Evolutionary conservation across 768 basidiomycete genomes (phyloP), one percentile per base, ranked within the genome.

Genomic region (Suillus fuscotomentosus): DNA sequence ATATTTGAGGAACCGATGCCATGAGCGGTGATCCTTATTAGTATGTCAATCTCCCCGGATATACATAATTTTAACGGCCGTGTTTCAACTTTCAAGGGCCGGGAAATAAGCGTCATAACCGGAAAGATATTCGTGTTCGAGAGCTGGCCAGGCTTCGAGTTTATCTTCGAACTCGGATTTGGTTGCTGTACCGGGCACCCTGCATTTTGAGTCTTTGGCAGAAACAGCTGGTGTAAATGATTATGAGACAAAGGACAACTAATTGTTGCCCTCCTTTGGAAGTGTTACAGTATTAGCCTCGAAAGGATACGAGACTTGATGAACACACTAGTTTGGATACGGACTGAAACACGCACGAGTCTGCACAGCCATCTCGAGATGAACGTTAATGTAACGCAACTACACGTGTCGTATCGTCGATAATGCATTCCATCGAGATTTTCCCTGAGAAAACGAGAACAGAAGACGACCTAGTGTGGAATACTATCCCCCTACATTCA

Each of bases 51-150:
- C 27, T 39, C 54, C 36, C 54, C 34, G 22, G n/a, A 56, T 38
- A 56, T 42, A 59, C 27, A 59, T 42, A 41, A 57, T 20, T 57
- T 39, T 20, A 24, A 57, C 39, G 6, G 57, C 57, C 57, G 41
- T 53, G 31, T 53, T 34, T 34, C 53, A 34, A 31, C 17, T 53
- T 34, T 34, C 53, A 34, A 31, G 48, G 53, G 15, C 24, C 39
- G 39, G 39, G 56, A 57, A 41, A 57, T 41, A 57, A 57, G 17
- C 57, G 17, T 39, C 41, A 59, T 59, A 59, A 42, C 39, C 57
- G 57, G 57, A 11, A 10, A 24, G 14, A 39, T 24, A 17, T 24
- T 24, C 8, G 7, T 38, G 10, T 38, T 38, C 36, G 36, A 38
- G 36, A n/a, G 39, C 56, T 41, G 51, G 56, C 56, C 22, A 57